Evolutionary conservation across 2,329 filamentous ascomycete genomes (phyloP), one percentile per base, ranked within the genome.

Genomic region (Phyllosticta ampelicida): DNA sequence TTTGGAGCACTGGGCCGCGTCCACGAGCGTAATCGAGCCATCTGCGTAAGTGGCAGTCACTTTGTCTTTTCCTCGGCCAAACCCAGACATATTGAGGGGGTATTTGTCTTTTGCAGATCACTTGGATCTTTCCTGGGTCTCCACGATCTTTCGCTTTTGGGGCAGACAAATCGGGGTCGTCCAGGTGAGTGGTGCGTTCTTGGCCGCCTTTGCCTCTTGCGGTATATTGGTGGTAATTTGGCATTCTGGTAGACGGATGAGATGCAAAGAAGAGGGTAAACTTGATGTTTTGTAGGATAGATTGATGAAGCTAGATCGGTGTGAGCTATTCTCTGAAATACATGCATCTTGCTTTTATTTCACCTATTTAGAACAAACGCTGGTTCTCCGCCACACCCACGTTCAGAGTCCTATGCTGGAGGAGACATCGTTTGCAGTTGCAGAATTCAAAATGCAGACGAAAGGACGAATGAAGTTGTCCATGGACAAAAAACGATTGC

Each of bases 1-100:
- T 64, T 61, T 73, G 75, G 44, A 78, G 74, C 57, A 78, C 76
- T 1, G 76, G 73, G 3, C 77, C 77, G 60, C 72, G 67, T 54
- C 69, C 67, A 1, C 63, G 66, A 21, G 77, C 44, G 18, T 73
- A 69, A 56, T 79, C 76, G 61, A 74, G 76, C 57, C 74, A 61
- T 16, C 76, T 67, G 9, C 75, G 73, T 60, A 66, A 65, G 1
- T 62, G 66, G 18, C 71, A 67, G 48, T 53, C 30, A 9, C 21
- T 51, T 44, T 70, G 72, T 28, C 74, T 74, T 60, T 78, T 76
- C 52, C 71, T 70, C 0, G 75, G 76, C 66, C 76, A 76, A 13
- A 75, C 69, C 60, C 70, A 75, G 65, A 73, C 72, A 53, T 75
- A 71, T 20, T 68, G 66, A n/a, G 70, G 36, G 13, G 16, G 36